Conservation (phyloP, 164 flowering plant genomes). For the Piper longum region DNA sequence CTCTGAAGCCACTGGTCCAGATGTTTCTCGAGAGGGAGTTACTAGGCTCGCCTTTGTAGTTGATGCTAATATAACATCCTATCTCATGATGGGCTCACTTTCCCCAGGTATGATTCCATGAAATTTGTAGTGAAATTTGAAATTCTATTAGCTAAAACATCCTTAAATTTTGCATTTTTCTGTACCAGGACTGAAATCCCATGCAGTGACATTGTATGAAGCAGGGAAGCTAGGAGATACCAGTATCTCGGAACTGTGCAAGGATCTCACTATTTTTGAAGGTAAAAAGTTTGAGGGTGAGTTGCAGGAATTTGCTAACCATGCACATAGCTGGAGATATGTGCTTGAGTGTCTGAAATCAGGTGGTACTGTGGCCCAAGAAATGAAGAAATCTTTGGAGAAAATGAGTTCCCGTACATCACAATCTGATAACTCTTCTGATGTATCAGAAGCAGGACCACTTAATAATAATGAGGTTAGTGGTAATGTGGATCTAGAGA, state of each 20-base stretch:
- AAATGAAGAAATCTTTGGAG: conserved; percentile 20
- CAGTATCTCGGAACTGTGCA: conserved; percentile 87
- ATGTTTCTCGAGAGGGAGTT: conserved; percentile 27
- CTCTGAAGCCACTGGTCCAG: conserved; percentile 40
- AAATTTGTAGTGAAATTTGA: not conserved
- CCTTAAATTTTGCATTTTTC: conserved; percentile 1
- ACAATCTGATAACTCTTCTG: conserved; percentile 8
- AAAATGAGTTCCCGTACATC: conserved; percentile 14
- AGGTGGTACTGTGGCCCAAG: conserved; percentile 56
- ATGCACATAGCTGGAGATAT: conserved; percentile 86
- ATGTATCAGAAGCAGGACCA: not conserved
- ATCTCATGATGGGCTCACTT: conserved; percentile 99
- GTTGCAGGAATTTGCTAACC: conserved; percentile 95
- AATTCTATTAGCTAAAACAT: conserved; percentile 1
- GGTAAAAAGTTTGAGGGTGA: conserved; percentile 98
- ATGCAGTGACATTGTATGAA: conserved; percentile 94
- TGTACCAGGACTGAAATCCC: conserved; percentile 80
- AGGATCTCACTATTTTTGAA: conserved; percentile 74
- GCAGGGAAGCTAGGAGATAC: conserved; percentile 93
- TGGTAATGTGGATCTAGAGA: not conserved
- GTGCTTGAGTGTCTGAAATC: conserved; percentile 72
- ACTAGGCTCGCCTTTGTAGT: conserved; percentile 89
- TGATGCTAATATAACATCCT: conserved; percentile 97
- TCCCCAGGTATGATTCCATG: conserved; percentile 66
- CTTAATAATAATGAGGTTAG: not conserved